Conservation (phyloP, 2,329 filamentous ascomycete species). For the Tolypocladium amazonense region DNA sequence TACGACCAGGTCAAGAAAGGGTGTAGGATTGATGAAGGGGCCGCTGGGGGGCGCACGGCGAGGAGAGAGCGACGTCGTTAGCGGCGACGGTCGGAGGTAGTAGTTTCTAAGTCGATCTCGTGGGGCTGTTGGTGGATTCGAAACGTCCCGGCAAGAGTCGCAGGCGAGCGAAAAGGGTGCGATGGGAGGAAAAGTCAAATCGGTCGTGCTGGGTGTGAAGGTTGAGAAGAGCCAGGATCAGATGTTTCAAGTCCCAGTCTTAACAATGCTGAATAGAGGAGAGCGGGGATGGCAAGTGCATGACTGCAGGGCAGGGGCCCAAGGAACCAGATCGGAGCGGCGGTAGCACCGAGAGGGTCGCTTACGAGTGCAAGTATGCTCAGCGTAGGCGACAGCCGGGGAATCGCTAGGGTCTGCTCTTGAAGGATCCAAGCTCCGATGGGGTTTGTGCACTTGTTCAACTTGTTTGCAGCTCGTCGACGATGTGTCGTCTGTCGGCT, state of each 20-base stretch:
- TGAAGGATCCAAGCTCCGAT: neutral
- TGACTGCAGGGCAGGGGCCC: slow-evolving; percentile 1
- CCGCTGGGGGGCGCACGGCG: neutral
- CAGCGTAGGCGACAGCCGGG: neutral
- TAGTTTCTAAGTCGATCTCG: neutral
- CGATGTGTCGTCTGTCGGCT: neutral
- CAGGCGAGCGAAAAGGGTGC: neutral
- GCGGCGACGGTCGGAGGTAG: neutral
- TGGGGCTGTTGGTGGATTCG: neutral
- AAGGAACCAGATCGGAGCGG: neutral
- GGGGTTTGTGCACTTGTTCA: neutral
- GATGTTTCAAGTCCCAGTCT: slow-evolving; percentile 9
- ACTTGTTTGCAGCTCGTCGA: neutral
- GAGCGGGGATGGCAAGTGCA: slow-evolving; percentile 6
- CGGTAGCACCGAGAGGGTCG: neutral
- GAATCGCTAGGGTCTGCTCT: neutral
- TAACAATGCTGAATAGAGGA: slow-evolving; percentile 5
- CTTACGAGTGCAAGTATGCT: no score
- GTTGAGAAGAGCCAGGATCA: slow-evolving; percentile 1
- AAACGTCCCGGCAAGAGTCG: slow-evolving; percentile 1
- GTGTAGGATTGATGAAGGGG: neutral
- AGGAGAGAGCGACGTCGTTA: neutral
- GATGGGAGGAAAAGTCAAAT: neutral
- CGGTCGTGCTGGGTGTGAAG: slow-evolving; percentile 1
- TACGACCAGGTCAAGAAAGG: neutral